Percentiles rank a stretch among this genome's conserved stretches.
These are phyloP conservation scores for Cryphonectria carpinicola DNA, from an alignment of 2,329 filamentous ascomycete species.

Conservation along the genomic window DNA sequence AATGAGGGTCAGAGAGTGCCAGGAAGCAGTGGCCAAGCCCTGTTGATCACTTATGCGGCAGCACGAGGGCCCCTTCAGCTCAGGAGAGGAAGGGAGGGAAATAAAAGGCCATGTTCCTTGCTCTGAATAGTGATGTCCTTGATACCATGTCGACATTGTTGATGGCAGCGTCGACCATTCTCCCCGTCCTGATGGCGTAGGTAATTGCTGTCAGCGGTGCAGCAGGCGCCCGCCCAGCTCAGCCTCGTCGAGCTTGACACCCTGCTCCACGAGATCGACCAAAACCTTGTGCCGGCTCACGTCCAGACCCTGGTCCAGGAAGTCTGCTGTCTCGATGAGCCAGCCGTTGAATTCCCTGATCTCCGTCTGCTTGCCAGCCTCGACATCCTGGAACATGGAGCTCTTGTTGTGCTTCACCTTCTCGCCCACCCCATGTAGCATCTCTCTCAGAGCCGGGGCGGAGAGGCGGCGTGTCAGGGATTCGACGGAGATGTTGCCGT, in stretches of 20 bases:
- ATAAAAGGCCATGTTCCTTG: background rate
- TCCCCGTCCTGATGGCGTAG: background rate
- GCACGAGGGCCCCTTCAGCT: background rate
- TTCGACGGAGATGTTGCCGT: slow-evolving; percentile 19
- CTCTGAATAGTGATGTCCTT: background rate
- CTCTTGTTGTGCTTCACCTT: slow-evolving; percentile 59
- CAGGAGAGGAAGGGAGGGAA: too few species aligned
- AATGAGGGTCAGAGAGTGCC: background rate
- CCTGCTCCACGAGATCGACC: slow-evolving; percentile 33
- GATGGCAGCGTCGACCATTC: background rate
- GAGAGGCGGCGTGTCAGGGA: slow-evolving; percentile 49
- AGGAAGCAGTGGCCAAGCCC: background rate
- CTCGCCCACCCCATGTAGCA: slow-evolving; percentile 52
- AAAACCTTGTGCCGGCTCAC: slow-evolving; percentile 32
- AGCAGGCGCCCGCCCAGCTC: slow-evolving; percentile 29
- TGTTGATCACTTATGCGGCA: background rate
- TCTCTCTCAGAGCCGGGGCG: slow-evolving; percentile 43
- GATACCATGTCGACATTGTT: background rate
- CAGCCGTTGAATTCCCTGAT: slow-evolving; percentile 64
- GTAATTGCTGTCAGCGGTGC: slow-evolving; percentile 17
- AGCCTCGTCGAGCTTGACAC: slow-evolving; percentile 22
- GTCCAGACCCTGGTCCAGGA: slow-evolving; percentile 29
- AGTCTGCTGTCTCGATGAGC: slow-evolving; percentile 42
- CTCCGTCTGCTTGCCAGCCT: slow-evolving; percentile 56
- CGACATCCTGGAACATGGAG: slow-evolving; percentile 66